Conservation (phyloP, 805 yeast species). For the Candida pini region DNA sequence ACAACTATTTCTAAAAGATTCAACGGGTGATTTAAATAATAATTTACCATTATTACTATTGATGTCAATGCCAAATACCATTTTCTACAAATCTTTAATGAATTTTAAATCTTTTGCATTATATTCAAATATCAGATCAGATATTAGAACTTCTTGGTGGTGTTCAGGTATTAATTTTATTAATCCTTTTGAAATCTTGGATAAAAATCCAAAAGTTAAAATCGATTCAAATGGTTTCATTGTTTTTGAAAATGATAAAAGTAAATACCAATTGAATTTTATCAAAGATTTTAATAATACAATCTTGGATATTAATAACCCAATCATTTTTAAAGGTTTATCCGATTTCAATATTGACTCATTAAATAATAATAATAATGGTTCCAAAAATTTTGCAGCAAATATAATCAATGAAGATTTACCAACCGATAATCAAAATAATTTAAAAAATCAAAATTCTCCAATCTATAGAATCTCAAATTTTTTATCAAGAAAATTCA, state of each 20-base stretch:
- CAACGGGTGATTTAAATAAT: conserved; percentile 2
- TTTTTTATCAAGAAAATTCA: conserved; percentile 29
- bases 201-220: conserved; percentile 26
- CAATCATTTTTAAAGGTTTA: conserved; percentile 30
- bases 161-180: conserved; percentile 63
- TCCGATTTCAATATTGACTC: conserved; percentile 7
- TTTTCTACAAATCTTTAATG: conserved; percentile 52
- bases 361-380: not conserved
- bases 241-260: conserved; percentile 32
- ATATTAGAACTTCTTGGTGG: conserved; percentile 78
- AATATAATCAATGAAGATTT: conserved; percentile 17
- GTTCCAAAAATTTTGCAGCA: conserved; percentile 6
- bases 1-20: conserved; percentile 65
- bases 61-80: conserved; percentile 60
- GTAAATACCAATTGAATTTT: conserved; percentile 36
- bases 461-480: conserved; percentile 5
- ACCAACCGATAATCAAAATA: conserved; percentile 12
- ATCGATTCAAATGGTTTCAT: conserved; percentile 40
- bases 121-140: conserved; percentile 76
- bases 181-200: conserved; percentile 51
- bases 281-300: conserved; percentile 51
- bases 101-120: conserved; percentile 48
- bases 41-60: conserved; percentile 49
- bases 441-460: not conserved
- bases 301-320: conserved; percentile 46